Percentiles rank a stretch among this genome's conserved stretches.
Evolutionary conservation across 345 rosid genomes (phyloP).

Genomic region (Excoecaria agallocha): DNA sequence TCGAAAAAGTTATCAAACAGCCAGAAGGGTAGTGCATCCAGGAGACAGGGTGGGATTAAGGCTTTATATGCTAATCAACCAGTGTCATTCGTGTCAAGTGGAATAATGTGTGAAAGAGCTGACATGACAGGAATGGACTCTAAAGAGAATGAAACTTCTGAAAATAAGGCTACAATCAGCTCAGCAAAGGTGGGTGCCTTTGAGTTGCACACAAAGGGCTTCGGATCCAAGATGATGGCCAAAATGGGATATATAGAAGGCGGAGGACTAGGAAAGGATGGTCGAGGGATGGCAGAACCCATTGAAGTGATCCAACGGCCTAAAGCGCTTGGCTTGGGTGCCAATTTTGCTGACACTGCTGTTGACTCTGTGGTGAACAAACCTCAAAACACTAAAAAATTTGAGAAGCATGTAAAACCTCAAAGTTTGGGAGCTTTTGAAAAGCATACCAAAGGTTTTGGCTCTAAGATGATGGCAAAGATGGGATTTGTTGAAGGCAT

Average conservation of each 20-base stretch:
- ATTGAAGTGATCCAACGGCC: constrained; percentile 78
- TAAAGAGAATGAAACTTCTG: constrained; percentile 32
- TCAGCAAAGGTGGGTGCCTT: constrained; percentile 59
- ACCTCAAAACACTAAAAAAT: constrained; percentile 23
- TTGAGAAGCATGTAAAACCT: constrained; percentile 4
- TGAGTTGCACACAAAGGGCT: constrained; percentile 85
- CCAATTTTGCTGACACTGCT: constrained; percentile 33
- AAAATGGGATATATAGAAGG: constrained; percentile 89
- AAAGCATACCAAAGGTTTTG: constrained; percentile 83
- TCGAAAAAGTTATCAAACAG: constrained; percentile 28
- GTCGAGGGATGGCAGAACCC: constrained; percentile 73
- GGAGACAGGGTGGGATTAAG: constrained; percentile 38
- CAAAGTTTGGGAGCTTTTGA: constrained; percentile 58
- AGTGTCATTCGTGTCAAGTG: constrained; percentile 73
- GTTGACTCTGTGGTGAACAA: constrained; percentile 27
- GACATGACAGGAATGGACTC: constrained; percentile 30
- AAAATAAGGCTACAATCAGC: constrained; percentile 28
- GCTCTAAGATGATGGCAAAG: constrained; percentile 83
- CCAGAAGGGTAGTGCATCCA: constrained; percentile 4
- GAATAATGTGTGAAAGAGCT: constrained; percentile 51
- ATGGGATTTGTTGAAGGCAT: constrained; percentile 90
- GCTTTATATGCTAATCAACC: constrained; percentile 61
- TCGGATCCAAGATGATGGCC: constrained; percentile 94
- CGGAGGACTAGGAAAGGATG: constrained; percentile 80
- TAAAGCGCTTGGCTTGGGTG: constrained; percentile 72